Evolutionary conservation across 306 rosid species (phyloP), one percentile per base, ranked within the genome.

Genomic region (Dryas drummondii): DNA sequence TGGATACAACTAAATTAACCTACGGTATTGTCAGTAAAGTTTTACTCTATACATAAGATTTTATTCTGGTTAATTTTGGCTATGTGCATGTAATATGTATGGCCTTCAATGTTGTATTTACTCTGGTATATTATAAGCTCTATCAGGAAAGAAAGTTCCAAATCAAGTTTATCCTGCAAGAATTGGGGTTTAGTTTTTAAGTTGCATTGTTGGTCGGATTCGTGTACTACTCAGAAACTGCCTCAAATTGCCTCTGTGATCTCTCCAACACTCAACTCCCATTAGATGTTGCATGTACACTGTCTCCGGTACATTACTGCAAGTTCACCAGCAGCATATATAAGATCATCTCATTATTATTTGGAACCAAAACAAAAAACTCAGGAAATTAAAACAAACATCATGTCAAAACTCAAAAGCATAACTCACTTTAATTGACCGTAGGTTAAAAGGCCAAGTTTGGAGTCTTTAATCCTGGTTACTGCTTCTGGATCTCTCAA

Each of bases 391-490:
- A 3, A n/a, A 54, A 5, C 22, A 53, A 9, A 51, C 9, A 13
- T 32, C 1, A 46, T 1, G 17, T 40, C 5, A 12, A 3, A 51
- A 14, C n/a, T 12, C 55, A 14, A 32, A 37, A 4, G 7, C 3
- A 15, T 41, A 51, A 52, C 84, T 69, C 76, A 85, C 88, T 87
- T 84, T 27, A 78, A 55, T 69, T 78, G 76, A 62, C 88, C 91
- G 9, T 80, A 87, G 68, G 87, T 82, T 8, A 84, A 9, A 16
- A 84, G 85, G 63, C 78, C 53, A 54, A 87, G 81, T 46, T 74
- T 77, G 41, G 85, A 67, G 48, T 76, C 78, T 71, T 85, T 79
- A 4, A 87, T 82, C 68, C 15, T 69, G n/a, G 79, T 61, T 19
- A 84, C 81, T 41, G 79, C 80, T 40, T 66, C 79, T 50, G 81